Conservation (phyloP, 805 yeast genomes). For the Yarrowia sp. region DNA sequence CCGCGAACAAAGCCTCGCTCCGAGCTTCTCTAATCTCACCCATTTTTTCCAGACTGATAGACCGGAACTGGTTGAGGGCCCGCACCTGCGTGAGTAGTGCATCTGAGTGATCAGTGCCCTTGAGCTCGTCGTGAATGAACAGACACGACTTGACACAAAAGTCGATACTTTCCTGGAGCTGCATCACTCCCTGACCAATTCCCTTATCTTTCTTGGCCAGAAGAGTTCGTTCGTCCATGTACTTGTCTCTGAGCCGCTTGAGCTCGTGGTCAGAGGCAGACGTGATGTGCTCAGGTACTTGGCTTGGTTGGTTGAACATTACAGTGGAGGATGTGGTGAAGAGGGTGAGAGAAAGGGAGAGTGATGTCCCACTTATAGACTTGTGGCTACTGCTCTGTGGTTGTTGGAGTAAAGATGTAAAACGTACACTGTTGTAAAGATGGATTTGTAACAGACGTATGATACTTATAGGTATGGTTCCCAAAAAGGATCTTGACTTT, state of each 20-base stretch:
- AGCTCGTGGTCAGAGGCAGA: slow-evolving; percentile 13
- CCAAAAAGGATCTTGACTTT: too few species aligned
- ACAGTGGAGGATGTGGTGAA: not conserved
- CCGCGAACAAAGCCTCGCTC: slow-evolving; percentile 15
- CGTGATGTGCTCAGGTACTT: slow-evolving; percentile 10
- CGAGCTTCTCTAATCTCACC: slow-evolving; percentile 14
- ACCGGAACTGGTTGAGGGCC: slow-evolving; percentile 14
- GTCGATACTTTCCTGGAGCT: slow-evolving; percentile 21
- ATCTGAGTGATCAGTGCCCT: slow-evolving; percentile 13
- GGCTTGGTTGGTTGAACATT: slow-evolving; percentile 29
- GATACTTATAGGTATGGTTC: too few species aligned
- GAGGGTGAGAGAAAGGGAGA: not conserved
- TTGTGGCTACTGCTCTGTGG: not conserved
- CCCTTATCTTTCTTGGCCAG: slow-evolving; percentile 7
- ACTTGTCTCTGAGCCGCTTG: slow-evolving; percentile 1
- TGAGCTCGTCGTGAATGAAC: slow-evolving; percentile 19
- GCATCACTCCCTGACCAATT: slow-evolving; percentile 21
- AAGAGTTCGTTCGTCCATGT: not conserved
- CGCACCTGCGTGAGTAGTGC: slow-evolving; percentile 3
- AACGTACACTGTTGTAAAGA: not conserved
- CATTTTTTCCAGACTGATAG: slow-evolving; percentile 27
- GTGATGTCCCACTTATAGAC: not conserved
- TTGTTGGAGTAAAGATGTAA: not conserved
- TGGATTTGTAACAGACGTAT: not conserved
- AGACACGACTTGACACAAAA: slow-evolving; percentile 23